Conservation (phyloP, 495 filamentous ascomycete genomes). For the Aspergillus asperescens region DNA sequence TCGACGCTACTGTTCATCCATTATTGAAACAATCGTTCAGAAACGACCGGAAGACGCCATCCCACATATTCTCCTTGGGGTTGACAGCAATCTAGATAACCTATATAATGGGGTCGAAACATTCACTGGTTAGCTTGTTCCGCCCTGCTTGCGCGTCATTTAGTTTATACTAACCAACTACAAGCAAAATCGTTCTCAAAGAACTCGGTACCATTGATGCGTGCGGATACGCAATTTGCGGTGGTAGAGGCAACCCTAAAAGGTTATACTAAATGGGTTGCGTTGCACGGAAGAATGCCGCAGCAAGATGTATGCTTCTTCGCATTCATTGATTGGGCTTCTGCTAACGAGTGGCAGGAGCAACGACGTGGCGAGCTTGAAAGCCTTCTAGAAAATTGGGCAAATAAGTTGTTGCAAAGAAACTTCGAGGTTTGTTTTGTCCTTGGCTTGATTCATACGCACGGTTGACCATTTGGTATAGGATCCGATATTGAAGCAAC, state of each 20-base stretch:
- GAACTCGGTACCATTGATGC: slow-evolving; percentile 67
- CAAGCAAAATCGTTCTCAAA: slow-evolving; percentile 72
- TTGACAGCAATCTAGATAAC: slow-evolving; percentile 65
- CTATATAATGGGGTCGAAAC: slow-evolving; percentile 66
- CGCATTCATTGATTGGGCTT: not conserved
- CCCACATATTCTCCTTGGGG: slow-evolving; percentile 71
- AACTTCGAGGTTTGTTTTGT: slow-evolving; percentile 58
- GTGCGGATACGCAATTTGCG: slow-evolving; percentile 81
- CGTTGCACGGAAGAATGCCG: slow-evolving; percentile 46
- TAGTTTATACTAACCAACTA: slow-evolving; percentile 25
- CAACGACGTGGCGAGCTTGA: slow-evolving; percentile 58
- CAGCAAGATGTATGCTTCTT: slow-evolving; percentile 47
- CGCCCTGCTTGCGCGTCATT: not conserved
- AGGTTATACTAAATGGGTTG: slow-evolving; percentile 79
- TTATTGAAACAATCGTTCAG: slow-evolving; percentile 78
- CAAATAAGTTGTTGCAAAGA: slow-evolving; percentile 63
- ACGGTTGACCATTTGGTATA: slow-evolving; percentile 22
- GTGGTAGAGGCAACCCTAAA: slow-evolving; percentile 89
- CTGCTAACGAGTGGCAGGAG: slow-evolving; percentile 39
- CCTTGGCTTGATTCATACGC: not conserved
- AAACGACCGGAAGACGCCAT: slow-evolving; percentile 79
- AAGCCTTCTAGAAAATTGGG: slow-evolving; percentile 73
- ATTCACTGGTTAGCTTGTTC: slow-evolving; percentile 56
- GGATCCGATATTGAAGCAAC: slow-evolving; percentile 82
- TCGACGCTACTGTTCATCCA: slow-evolving; percentile 75